Percentiles rank a stretch among this genome's conserved stretches.
phyloP scores from a whole-genome alignment of 495 filamentous ascomycete species.

The Aspergillus funiculosus region DNA sequence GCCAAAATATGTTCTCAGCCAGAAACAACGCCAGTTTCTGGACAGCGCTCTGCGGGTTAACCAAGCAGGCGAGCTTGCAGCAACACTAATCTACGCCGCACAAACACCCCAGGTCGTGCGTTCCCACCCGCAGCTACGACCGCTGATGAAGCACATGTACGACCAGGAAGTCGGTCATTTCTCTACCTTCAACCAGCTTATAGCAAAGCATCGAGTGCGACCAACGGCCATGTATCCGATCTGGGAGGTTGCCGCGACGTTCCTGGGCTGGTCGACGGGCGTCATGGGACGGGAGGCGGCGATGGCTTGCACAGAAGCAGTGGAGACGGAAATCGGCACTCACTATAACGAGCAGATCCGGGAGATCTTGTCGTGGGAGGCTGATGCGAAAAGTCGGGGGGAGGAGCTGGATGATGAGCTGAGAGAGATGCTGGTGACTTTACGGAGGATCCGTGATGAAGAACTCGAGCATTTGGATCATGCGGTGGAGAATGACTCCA shows the following conservation, averaged over 20 bases:
- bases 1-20: constrained; percentile 57
- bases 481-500: constrained; percentile 85
- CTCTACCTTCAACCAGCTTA: constrained; percentile 71
- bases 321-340: constrained; percentile 94
- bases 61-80: constrained; percentile 84
- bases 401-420: constrained; percentile 77
- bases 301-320: constrained; percentile 98
- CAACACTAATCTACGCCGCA: constrained; percentile 76
- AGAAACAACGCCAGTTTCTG: constrained; percentile 67
- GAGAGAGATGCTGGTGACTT: constrained; percentile 60
- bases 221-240: constrained; percentile 91
- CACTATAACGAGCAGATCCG: constrained; percentile 95
- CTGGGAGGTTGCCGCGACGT: constrained; percentile 79
- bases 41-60: constrained; percentile 82
- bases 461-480: constrained; percentile 96
- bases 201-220: constrained; percentile 83
- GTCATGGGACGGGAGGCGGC: constrained; percentile 89
- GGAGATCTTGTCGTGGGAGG: constrained; percentile 71
- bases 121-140: constrained; percentile 76
- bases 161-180: constrained; percentile 91
- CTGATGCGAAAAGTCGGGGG: constrained; percentile 54
- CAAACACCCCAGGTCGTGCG: constrained; percentile 71
- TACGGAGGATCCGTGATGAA: constrained; percentile 87
- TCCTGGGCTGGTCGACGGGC: constrained; percentile 82
- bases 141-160: constrained; percentile 96